Percentiles rank a stretch among this genome's conserved stretches.
Evolutionary conservation across 805 yeast species (phyloP).

Genomic region (Ogataea pilisensis): DNA sequence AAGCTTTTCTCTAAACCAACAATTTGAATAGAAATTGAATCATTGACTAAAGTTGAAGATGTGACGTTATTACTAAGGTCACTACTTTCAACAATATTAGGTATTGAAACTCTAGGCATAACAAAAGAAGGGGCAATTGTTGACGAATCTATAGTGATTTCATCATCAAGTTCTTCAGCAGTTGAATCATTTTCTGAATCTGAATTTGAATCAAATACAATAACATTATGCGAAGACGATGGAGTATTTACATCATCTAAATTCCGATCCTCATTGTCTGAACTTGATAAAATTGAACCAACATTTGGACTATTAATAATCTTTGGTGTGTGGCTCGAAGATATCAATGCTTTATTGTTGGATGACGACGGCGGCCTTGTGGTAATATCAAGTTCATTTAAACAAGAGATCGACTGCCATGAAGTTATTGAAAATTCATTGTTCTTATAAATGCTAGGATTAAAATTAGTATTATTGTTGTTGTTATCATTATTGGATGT

Average conservation of each 20-base stretch:
- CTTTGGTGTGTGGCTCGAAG: too few relatives aligned
- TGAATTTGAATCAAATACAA: slow-evolving; percentile 24
- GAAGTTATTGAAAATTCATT: slow-evolving; percentile 33
- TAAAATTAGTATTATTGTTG: neutral
- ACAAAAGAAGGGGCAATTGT: slow-evolving; percentile 33
- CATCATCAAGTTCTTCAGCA: slow-evolving; percentile 22
- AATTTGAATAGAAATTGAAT: slow-evolving; percentile 24
- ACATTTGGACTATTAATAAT: slow-evolving; percentile 16
- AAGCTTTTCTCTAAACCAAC: slow-evolving; percentile 22
- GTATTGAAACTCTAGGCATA: slow-evolving; percentile 34
- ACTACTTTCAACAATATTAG: neutral
- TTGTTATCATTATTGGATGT: slow-evolving; percentile 5
- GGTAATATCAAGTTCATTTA: neutral
- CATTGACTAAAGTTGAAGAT: too few relatives aligned
- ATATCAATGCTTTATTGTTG: neutral
- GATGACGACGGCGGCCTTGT: too few relatives aligned
- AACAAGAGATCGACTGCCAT: slow-evolving; percentile 31
- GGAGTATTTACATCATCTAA: slow-evolving; percentile 14
- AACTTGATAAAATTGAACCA: slow-evolving; percentile 31
- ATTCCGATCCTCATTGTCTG: slow-evolving; percentile 28
- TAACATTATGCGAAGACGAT: slow-evolving; percentile 15
- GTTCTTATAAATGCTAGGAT: slow-evolving; percentile 9
- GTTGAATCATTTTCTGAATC: slow-evolving; percentile 11
- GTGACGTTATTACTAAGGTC: too few relatives aligned
- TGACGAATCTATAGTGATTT: slow-evolving; percentile 24